Conservation (phyloP, 768 basidiomycete genomes). For the Kwoniella bestiolae region DNA sequence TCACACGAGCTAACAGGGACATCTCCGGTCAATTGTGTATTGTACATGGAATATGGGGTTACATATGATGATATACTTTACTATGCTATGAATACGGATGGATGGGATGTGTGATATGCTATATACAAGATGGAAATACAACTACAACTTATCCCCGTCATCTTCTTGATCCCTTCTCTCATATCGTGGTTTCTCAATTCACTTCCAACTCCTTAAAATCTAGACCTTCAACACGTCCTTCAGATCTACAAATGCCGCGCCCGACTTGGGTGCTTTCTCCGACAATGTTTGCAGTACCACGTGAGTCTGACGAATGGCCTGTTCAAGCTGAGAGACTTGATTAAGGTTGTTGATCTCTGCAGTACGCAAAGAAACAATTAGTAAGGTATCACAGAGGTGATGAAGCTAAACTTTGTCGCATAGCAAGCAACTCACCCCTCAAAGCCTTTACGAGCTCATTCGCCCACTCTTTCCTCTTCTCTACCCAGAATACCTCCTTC, state of each 20-base stretch:
- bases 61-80: neutral
- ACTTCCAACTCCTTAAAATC: neutral
- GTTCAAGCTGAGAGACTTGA: constrained; percentile 22
- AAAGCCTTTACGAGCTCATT: constrained; percentile 70
- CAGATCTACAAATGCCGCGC: constrained; percentile 27
- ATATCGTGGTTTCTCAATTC: too few relatives aligned
- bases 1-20: too few relatives aligned
- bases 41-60: neutral
- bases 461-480: constrained; percentile 69
- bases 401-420: neutral
- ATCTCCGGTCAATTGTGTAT: too few relatives aligned
- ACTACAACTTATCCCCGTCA: neutral
- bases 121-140: neutral
- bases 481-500: constrained; percentile 65
- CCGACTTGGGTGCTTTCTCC: constrained; percentile 5
- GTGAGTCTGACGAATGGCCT: constrained; percentile 24
- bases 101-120: neutral
- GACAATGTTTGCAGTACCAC: constrained; percentile 13
- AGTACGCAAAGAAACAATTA: too few relatives aligned
- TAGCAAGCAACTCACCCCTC: constrained; percentile 8
- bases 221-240: constrained; percentile 1
- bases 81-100: neutral
- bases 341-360: constrained; percentile 14
- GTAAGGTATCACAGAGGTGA: too few relatives aligned
- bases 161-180: neutral